phyloP scores from a whole-genome alignment of 257 asterid genomes.

The Oldenlandia corymbosa region DNA sequence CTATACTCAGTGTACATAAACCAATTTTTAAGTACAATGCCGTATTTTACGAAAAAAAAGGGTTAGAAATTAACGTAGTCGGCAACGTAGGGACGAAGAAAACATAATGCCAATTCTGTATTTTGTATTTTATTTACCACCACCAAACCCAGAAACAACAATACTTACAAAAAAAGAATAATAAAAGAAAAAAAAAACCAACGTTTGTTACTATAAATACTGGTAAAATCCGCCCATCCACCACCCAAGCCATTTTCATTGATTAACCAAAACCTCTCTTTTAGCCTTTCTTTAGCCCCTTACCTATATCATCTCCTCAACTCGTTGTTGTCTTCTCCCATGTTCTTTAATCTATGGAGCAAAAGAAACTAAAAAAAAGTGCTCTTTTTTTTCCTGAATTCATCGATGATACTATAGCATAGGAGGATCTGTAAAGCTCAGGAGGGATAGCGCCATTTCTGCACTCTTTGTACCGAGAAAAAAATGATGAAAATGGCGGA shows the following conservation, averaged over 20 bases:
- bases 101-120: constrained; percentile 1
- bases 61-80: constrained; percentile 16
- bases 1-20: neutral
- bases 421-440: constrained; percentile 75
- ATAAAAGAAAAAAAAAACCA: too few relatives aligned
- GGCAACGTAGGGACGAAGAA: constrained; percentile 21
- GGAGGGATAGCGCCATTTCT: constrained; percentile 88
- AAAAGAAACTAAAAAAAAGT: neutral
- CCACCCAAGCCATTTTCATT: neutral
- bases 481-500: neutral
- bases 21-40: neutral
- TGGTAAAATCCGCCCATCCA: constrained; percentile 20
- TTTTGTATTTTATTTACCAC: too few relatives aligned
- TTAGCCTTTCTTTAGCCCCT: too few relatives aligned
- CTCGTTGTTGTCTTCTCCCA: neutral
- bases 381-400: neutral
- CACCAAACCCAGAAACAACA: too few relatives aligned
- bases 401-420: constrained; percentile 13
- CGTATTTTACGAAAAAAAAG: neutral
- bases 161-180: too few relatives aligned
- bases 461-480: neutral
- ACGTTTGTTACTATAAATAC: constrained; percentile 38
- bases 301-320: too few relatives aligned
- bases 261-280: too few relatives aligned
- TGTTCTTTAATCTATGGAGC: constrained; percentile 3